phyloP scores from a whole-genome alignment of 1,139 yeast genomes.

The Yamadazyma sp. region DNA sequence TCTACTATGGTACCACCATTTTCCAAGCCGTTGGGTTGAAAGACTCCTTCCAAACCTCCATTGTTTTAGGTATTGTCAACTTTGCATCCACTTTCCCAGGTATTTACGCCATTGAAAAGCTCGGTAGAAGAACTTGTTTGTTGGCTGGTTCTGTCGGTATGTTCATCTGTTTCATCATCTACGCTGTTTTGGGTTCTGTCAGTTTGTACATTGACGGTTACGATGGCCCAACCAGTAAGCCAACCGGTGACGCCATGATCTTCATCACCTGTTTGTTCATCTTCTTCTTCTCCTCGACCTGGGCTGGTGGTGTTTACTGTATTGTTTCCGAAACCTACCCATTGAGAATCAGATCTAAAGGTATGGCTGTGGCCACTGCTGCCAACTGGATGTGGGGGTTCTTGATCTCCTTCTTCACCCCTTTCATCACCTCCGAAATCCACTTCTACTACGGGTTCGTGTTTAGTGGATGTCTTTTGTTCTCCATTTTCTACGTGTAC shows the following conservation, averaged over 20 bases:
- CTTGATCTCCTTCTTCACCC: conserved; percentile 36
- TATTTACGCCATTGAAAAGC: conserved; percentile 62
- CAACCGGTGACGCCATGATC: conserved; percentile 75
- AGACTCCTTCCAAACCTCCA: conserved; percentile 75
- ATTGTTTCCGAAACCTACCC: conserved; percentile 43
- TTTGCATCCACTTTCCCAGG: conserved; percentile 73
- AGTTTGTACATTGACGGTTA: conserved; percentile 56
- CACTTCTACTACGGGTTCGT: conserved; percentile 16
- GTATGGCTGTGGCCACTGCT: conserved; percentile 36
- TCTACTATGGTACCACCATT: conserved; percentile 78
- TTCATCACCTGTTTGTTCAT: conserved; percentile 77
- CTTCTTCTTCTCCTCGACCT: conserved; percentile 79
- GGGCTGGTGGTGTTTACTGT: conserved; percentile 86
- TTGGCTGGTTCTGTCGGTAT: conserved; percentile 46
- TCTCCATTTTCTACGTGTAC: conserved; percentile 39
- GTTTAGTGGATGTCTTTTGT: conserved; percentile 14
- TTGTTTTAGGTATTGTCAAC: conserved; percentile 76
- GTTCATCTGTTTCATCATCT: conserved; percentile 38
- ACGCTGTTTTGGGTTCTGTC: conserved; percentile 61
- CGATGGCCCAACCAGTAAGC: conserved; percentile 31
- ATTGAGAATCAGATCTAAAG: conserved; percentile 27
- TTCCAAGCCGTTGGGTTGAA: conserved; percentile 75
- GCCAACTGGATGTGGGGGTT: conserved; percentile 42
- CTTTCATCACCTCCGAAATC: conserved; percentile 23
- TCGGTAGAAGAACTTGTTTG: conserved; percentile 71